Evolutionary conservation across 2,329 filamentous ascomycete species (phyloP).

Genomic region (Ophiostoma pallidulum): DNA sequence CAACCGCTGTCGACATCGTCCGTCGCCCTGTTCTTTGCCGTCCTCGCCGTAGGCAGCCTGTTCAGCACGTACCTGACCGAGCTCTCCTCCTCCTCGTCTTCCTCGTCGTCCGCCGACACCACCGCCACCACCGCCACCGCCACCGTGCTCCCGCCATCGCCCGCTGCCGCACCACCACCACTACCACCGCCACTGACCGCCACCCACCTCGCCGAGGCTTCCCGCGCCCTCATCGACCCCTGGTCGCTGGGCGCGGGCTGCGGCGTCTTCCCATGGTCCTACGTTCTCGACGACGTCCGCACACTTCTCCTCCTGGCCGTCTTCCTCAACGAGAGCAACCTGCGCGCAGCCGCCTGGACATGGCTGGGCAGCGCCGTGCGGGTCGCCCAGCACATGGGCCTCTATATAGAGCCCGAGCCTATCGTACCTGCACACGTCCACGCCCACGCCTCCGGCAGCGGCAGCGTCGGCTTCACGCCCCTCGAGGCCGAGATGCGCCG

Average conservation of each 20-base stretch:
- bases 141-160: slow-evolving; percentile 10
- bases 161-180: too few relatives aligned
- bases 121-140: not conserved
- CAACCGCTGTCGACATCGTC: slow-evolving; percentile 51
- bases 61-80: slow-evolving; percentile 62
- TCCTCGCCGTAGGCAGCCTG: slow-evolving; percentile 73
- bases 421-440: too few relatives aligned
- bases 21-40: slow-evolving; percentile 70
- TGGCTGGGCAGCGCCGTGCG: slow-evolving; percentile 76
- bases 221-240: slow-evolving; percentile 62
- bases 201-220: slow-evolving; percentile 61
- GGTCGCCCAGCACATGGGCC: slow-evolving; percentile 71
- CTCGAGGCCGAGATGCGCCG: slow-evolving; percentile 78
- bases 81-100: too few relatives aligned
- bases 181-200: slow-evolving; percentile 44
- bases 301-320: slow-evolving; percentile 64
- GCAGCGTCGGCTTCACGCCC: slow-evolving; percentile 25
- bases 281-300: slow-evolving; percentile 66
- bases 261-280: slow-evolving; percentile 27
- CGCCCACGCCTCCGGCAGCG: too few relatives aligned
- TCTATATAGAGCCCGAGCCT: slow-evolving; percentile 62
- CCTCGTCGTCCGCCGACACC: too few relatives aligned
- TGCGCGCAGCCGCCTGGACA: slow-evolving; percentile 74
- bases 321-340: slow-evolving; percentile 76
- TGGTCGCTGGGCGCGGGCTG: slow-evolving; percentile 38